Conservation (phyloP, 2,329 filamentous ascomycete genomes). For the Dothideomycetes sp. region DNA sequence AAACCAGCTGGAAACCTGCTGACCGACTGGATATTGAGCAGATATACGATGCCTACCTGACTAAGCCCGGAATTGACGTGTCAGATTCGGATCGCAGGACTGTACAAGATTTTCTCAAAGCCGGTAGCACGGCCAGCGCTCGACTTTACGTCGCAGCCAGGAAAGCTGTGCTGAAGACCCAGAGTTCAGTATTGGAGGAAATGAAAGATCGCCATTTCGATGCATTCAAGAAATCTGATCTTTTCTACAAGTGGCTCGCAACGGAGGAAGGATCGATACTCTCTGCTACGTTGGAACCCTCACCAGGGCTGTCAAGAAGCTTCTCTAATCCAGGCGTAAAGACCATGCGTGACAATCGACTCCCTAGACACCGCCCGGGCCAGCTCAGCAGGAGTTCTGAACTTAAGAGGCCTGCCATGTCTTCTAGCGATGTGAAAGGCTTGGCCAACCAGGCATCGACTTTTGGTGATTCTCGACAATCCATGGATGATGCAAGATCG, state of each 20-base stretch:
- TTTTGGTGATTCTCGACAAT: constrained; percentile 45
- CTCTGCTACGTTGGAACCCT: constrained; percentile 1
- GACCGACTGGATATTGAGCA: constrained; percentile 82
- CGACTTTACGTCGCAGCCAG: constrained; percentile 76
- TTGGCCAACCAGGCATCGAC: constrained; percentile 32
- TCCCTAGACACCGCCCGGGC: not conserved
- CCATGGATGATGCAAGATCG: constrained; percentile 55
- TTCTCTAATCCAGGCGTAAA: constrained; percentile 1
- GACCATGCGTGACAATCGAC: not conserved
- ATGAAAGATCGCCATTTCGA: constrained; percentile 74
- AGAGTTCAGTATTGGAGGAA: constrained; percentile 72
- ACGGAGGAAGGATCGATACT: constrained; percentile 52
- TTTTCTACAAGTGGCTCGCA: constrained; percentile 93
- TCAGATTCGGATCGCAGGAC: constrained; percentile 55
- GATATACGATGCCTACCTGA: constrained; percentile 83
- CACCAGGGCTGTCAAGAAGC: constrained; percentile 1
- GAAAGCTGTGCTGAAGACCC: constrained; percentile 67
- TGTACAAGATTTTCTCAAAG: constrained; percentile 67
- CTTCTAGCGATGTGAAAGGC: constrained; percentile 46
- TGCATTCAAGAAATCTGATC: constrained; percentile 80
- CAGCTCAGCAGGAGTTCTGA: constrained; percentile 24
- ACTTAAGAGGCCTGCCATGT: constrained; percentile 48
- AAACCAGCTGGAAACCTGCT: constrained; percentile 63
- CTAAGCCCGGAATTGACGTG: constrained; percentile 69
- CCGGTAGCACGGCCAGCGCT: constrained; percentile 64